Conservation (phyloP, 2,329 filamentous ascomycete genomes). For the Pestalotiopsis sp. region DNA sequence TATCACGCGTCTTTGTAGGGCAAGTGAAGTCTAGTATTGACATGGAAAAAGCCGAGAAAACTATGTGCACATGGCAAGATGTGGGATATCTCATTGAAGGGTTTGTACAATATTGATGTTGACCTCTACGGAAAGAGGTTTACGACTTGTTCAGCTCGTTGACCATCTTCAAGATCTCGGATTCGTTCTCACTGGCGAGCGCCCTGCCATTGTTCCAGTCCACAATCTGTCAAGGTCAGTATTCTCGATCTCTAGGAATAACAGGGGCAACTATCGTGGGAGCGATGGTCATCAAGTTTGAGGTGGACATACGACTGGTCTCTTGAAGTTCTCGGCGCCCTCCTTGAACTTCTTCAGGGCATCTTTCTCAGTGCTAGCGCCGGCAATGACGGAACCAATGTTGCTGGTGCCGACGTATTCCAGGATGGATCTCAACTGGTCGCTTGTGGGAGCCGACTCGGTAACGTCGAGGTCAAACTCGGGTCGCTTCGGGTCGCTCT, state of each 20-base stretch:
- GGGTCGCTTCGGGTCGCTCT: slow-evolving; percentile 58
- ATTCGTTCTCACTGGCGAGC: slow-evolving; percentile 78
- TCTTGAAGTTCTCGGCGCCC: slow-evolving; percentile 68
- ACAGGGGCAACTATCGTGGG: slow-evolving; percentile 4
- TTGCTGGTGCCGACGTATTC: slow-evolving; percentile 74
- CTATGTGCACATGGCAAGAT: background rate
- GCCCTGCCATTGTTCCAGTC: slow-evolving; percentile 94
- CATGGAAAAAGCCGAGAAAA: background rate
- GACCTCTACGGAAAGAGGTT: background rate
- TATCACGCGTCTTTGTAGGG: background rate
- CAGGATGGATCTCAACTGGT: slow-evolving; percentile 82
- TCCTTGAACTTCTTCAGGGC: slow-evolving; percentile 79
- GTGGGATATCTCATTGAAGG: background rate
- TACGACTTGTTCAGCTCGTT: slow-evolving; percentile 50
- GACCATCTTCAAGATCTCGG: slow-evolving; percentile 84
- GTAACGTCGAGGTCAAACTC: slow-evolving; percentile 89
- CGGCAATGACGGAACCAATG: slow-evolving; percentile 67
- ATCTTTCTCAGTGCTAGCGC: slow-evolving; percentile 74
- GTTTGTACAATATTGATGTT: background rate
- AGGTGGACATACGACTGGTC: slow-evolving; percentile 70
- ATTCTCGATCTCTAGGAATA: slow-evolving; percentile 6
- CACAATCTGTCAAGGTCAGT: slow-evolving; percentile 58
- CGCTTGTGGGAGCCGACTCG: slow-evolving; percentile 76
- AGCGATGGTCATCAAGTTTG: background rate
- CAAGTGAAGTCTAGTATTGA: background rate